Evolutionary conservation across 208 protist genomes (phyloP).

Genomic region (Acanthamoeba castellanii): DNA sequence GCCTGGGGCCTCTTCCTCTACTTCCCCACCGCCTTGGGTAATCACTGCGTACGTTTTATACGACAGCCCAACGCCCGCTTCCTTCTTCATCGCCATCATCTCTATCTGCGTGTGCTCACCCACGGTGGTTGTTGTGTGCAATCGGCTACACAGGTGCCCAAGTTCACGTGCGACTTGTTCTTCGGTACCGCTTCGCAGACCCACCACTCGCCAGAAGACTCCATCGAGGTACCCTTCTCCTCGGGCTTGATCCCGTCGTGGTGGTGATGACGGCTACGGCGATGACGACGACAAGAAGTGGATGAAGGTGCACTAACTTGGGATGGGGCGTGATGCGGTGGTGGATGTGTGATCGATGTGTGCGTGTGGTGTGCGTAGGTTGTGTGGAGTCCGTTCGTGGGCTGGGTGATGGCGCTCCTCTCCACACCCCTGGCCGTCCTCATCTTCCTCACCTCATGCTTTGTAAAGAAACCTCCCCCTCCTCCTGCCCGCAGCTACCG

Average conservation of each 20-base stretch:
- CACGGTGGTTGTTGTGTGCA: not conserved
- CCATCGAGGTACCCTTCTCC: not conserved
- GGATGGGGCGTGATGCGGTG: too few species aligned
- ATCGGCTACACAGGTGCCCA: not conserved
- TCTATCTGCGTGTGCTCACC: not conserved
- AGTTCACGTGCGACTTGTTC: constrained; percentile 18
- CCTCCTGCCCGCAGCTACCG: not conserved
- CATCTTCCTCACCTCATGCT: not conserved
- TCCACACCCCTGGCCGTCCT: not conserved
- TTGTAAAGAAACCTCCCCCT: not conserved
- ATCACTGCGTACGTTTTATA: not conserved
- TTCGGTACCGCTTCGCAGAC: not conserved
- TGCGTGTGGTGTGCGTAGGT: not conserved
- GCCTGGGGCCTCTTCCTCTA: constrained; percentile 60
- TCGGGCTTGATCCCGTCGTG: too few species aligned
- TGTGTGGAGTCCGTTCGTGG: constrained; percentile 42
- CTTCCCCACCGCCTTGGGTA: constrained; percentile 28
- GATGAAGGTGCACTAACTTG: too few species aligned
- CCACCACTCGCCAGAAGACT: not conserved
- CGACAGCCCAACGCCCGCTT: not conserved
- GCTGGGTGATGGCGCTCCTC: not conserved
- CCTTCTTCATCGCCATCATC: not conserved
- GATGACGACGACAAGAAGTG: too few species aligned
- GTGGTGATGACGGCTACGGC: too few species aligned
- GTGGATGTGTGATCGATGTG: not conserved